Evolutionary conservation across 2,329 filamentous ascomycete species (phyloP), one percentile per base, ranked within the genome.

Genomic region (Xylariaceae sp.): DNA sequence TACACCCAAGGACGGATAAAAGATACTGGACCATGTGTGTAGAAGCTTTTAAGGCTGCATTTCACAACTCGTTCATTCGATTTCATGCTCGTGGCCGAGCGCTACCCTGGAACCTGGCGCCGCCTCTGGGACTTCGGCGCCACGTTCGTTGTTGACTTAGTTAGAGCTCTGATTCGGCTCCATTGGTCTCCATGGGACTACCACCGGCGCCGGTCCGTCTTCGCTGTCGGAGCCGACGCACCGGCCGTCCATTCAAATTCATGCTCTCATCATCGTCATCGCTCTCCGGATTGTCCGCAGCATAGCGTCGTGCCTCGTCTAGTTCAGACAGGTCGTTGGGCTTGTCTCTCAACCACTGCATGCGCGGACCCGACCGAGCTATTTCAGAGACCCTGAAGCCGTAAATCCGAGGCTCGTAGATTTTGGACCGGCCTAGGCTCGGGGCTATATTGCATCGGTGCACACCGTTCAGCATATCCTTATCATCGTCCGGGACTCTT

Each of bases 401-500:
- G 72, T 97, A 99, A 69, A 99, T 97, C 62, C 86, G 88, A 55
- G 94, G 91, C 68, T 96, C 90, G 73, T 97, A 97, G 65, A 96
- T 89, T 70, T 85, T 90, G 55, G 84, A 84, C 46, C 76, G 76
- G 10, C 94, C 94, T 2, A 99, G 79, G 1, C 91, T 90, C 0
- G 94, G 92, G 1, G 88, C 92, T 61, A 96, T 87, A 70, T 97
- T 99, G 63, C 85, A 81, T 4, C 88, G 83, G 60, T 89, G 86
- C 66, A 96, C 85, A 65, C 94, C 94, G 70, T 99, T 97, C 65
- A 97, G 84, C 59, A 80, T 76, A 8, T 75, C 72, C 56, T 72
- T 71, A 29, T 69, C 68, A 18, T 82, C 78, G 22, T 76, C 74
- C 2, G 70, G 70, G 37, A 71, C 61, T 56, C 71, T 71, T 47